phyloP scores from a whole-genome alignment of 345 rosid species.

The Clausena lansium region DNA sequence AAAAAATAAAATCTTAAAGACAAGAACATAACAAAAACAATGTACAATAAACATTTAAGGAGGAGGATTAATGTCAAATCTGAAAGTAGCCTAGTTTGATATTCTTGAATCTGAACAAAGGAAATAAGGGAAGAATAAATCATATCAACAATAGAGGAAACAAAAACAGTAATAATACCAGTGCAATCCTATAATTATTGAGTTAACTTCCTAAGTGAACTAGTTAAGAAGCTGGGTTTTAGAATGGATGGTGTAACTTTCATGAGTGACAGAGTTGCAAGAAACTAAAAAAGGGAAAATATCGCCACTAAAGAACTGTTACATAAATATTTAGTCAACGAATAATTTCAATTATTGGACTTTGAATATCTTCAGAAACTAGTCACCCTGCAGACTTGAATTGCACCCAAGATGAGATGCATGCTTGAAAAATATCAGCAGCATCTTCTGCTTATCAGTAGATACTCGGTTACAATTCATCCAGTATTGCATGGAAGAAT shows the following conservation, averaged over 20 bases:
- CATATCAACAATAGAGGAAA: too few species aligned
- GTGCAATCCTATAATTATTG: too few species aligned
- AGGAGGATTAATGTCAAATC: too few species aligned
- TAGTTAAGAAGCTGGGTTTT: neutral
- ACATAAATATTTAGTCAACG: neutral
- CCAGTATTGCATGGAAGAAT: neutral
- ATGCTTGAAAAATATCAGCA: neutral
- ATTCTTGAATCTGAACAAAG: too few species aligned
- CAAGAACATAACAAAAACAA: too few species aligned
- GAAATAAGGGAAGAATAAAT: too few species aligned
- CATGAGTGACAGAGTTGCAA: neutral
- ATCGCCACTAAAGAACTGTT: neutral
- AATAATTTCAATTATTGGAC: neutral
- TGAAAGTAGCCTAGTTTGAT: too few species aligned
- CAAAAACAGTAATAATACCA: too few species aligned
- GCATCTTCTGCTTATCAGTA: neutral
- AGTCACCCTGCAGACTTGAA: neutral
- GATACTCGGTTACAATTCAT: neutral
- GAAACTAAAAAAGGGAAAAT: neutral
- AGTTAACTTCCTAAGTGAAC: too few species aligned
- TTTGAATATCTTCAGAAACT: neutral
- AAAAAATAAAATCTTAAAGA: too few species aligned
- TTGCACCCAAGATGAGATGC: neutral
- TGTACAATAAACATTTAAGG: too few species aligned
- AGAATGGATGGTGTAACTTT: neutral